phyloP scores from a whole-genome alignment of 2,329 filamentous ascomycete species.

The Verticillium longisporum region DNA sequence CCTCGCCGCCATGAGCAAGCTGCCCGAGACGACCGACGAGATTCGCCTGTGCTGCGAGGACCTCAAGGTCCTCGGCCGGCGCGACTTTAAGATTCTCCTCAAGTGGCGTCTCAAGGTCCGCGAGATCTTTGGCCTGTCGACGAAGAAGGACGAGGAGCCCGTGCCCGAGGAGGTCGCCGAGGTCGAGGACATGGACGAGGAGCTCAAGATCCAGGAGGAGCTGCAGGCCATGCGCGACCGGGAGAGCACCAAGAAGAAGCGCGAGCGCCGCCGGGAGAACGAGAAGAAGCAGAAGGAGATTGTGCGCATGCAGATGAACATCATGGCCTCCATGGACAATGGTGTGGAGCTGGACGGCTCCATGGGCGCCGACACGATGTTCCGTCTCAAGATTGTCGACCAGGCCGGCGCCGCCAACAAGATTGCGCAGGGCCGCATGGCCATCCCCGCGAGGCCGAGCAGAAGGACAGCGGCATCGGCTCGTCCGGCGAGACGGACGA shows the following conservation, averaged over 20 bases:
- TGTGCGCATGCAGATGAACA: conserved; percentile 93
- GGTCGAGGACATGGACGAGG: conserved; percentile 89
- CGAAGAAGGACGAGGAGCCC: conserved; percentile 39
- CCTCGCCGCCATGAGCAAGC: conserved; percentile 73
- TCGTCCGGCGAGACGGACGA: conserved; percentile 49
- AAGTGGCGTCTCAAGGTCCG: conserved; percentile 86
- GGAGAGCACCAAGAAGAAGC: conserved; percentile 69
- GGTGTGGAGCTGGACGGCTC: conserved; percentile 82
- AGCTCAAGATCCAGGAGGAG: conserved; percentile 83
- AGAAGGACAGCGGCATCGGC: conserved; percentile 50
- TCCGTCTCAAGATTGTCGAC: conserved; percentile 76
- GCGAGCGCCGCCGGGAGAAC: conserved; percentile 80
- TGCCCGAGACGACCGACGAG: conserved; percentile 81
- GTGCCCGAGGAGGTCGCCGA: conserved; percentile 67
- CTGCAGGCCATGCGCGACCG: conserved; percentile 76
- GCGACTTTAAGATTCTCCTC: conserved; percentile 86
- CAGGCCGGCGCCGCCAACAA: conserved; percentile 63
- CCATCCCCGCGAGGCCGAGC: conserved; percentile 51
- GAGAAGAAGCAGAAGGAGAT: conserved; percentile 93
- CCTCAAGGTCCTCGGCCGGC: conserved; percentile 83
- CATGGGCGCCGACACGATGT: conserved; percentile 75
- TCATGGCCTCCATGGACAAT: conserved; percentile 93
- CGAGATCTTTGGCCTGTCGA: conserved; percentile 81
- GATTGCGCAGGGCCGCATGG: conserved; percentile 75
- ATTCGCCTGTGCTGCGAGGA: conserved; percentile 73